Evolutionary conservation across 495 filamentous ascomycete species (phyloP), one percentile per base, ranked within the genome.

Genomic region (Penicillium nucicola): DNA sequence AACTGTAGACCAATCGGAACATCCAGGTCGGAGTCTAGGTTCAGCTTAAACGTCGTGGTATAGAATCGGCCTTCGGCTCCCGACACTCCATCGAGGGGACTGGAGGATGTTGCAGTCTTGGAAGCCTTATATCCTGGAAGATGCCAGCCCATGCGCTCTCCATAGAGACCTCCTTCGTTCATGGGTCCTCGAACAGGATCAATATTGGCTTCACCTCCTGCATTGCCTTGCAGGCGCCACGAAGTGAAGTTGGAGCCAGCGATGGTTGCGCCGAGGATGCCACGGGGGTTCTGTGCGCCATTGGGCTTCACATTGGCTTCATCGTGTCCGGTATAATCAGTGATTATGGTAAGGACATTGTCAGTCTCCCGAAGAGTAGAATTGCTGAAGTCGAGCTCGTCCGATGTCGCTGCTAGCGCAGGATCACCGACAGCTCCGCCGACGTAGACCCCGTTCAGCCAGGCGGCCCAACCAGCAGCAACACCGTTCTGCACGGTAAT

Each of bases 141-240:
- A 60, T 87, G 84, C 63, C 71, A 87, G 4, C 87, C 87, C 42
- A 83, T 69, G 5, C 87, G 74, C 56, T 90, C 88, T 9, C 76
- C 79, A 43, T 70, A 84, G 6, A 88, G 57, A 0, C 81, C 86
- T 22, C 86, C 86, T 67, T 90, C 88, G 53, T 92, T 92, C 53
- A 89, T 57, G 13, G 84, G 86, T 1, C 86, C 85, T 18, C 86
- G 81, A 1, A 72, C 66, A 3, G 74, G 72, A 49, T 92, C 88
- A 8, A 66, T 49, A 61, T 86, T 87, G 13, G 77, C 55, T 50
- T 89, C 84, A 10, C 88, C 88, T 19, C 83, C 83, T 0, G 88
- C 71, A 46, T 90, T 91, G 8, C 88, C 87, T 11, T 84, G 85
- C 13, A 92, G 67, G 63, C 85, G 87, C 88, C 88, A 91, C 12